Base-by-base conservation (phyloP, 768 basidiomycete genomes). In the Hortiboletus campestris region DNA sequence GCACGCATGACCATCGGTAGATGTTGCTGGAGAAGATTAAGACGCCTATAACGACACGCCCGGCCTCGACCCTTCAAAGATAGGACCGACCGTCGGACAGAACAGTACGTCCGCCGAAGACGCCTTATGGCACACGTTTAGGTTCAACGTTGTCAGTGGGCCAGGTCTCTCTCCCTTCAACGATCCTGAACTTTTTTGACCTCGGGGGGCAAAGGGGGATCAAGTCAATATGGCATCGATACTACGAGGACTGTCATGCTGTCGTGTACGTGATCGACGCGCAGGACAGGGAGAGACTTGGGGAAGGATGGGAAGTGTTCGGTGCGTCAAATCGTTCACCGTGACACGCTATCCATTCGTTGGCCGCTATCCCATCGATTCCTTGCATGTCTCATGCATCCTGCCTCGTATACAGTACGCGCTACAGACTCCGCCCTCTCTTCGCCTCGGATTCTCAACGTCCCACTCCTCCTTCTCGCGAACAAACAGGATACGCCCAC, bases 221-320 rank as follows among this genome's bases (percentile, higher is more conserved):
- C 38, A 82, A 96, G 29, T 88, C 85, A 36, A 96, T 99, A 61
- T 98, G 96, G 95, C 85, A 88, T 55, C 79, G 83, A 53, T 99
- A 99, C 73, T 98, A 96, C 70, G 89, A 92, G 52, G 94, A 98
- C 68, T 97, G 94, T 60, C 96, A 99, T 70, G 96, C 95, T 9
- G 92, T 98, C 43, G 93, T 90, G 39, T 99, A 91, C 64, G 89
- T 98, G 49, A 84, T 99, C 49, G 97, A 99, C 70, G 93, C 94
- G 10, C 84, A 89, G 60, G 96, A 99, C 76, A 76, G 86, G 34
- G 93, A 92, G 64, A 77, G 96, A 36, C 76, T 98, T 28, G 83
- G 86, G 46, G 97, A 98, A 77, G 92, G 93, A 16, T 98, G 96
- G 96, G 90, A 93, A 60, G 95, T 94, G 9, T 98, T 99, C 63